phyloP scores from a whole-genome alignment of 2,329 filamentous ascomycete species.

The Diaporthe longicolla region DNA sequence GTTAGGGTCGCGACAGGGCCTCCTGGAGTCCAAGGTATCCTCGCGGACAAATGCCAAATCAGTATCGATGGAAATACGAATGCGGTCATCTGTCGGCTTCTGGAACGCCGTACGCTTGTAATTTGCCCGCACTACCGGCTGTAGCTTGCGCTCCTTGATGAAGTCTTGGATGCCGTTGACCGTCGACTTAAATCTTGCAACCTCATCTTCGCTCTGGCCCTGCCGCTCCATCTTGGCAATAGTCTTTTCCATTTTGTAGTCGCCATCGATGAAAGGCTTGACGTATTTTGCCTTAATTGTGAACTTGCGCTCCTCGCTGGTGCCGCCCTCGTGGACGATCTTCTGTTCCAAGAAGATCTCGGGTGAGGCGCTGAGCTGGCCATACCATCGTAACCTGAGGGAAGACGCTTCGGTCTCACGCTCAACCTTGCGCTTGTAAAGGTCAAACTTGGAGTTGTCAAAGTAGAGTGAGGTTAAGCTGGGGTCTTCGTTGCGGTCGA shows the following conservation, averaged over 20 bases:
- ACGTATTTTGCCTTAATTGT: constrained; percentile 95
- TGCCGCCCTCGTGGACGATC: constrained; percentile 81
- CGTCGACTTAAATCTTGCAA: constrained; percentile 78
- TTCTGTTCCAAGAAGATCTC: constrained; percentile 93
- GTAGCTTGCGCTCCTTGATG: constrained; percentile 81
- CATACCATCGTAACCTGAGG: constrained; percentile 91
- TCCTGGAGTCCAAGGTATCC: constrained; percentile 81
- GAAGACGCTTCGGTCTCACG: constrained; percentile 83
- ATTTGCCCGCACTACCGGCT: constrained; percentile 90
- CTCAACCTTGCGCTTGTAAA: constrained; percentile 90
- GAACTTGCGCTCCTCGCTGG: constrained; percentile 84
- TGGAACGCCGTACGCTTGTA: constrained; percentile 97
- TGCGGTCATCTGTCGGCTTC: constrained; percentile 90
- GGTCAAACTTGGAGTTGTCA: constrained; percentile 86
- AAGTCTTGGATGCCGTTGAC: constrained; percentile 85
- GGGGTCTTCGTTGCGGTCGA: constrained; percentile 86
- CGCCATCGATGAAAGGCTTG: constrained; percentile 85
- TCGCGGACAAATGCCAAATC: constrained; percentile 89
- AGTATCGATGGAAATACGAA: constrained; percentile 94
- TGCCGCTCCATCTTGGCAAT: constrained; percentile 88
- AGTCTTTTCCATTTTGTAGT: constrained; percentile 94
- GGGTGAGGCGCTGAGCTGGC: constrained; percentile 82
- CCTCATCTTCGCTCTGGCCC: constrained; percentile 75
- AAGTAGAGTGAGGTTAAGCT: constrained; percentile 97
- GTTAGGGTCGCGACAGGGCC: constrained; percentile 89